These are phyloP conservation scores for Daedalea quercina DNA, from an alignment of 768 basidiomycete genomes.

Conservation along the genomic window DNA sequence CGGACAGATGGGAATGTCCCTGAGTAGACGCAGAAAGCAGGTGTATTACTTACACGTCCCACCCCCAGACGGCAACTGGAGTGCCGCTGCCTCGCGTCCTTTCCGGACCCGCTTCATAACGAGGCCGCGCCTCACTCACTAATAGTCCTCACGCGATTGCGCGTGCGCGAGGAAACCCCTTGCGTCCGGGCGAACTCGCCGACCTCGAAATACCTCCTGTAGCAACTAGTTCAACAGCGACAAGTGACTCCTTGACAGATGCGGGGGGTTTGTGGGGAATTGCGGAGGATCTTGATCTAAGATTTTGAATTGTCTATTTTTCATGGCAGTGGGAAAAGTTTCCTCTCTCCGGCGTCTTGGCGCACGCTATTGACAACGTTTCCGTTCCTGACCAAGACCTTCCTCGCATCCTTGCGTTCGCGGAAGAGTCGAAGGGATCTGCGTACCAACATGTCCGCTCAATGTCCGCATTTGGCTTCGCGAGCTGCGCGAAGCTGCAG, in stretches of 20 bases:
- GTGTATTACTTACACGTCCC: not conserved
- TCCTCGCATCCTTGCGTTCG: not conserved
- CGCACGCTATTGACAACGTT: not conserved
- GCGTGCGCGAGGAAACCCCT: too few species aligned
- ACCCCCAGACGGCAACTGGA: not conserved
- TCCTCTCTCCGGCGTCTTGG: too few species aligned
- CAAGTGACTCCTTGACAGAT: not conserved
- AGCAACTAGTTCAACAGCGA: not conserved
- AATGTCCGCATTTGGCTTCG: too few species aligned
- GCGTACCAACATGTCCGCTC: too few species aligned
- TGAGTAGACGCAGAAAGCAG: too few species aligned
- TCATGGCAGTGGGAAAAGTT: too few species aligned
- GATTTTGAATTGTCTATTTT: not conserved
- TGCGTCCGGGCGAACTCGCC: too few species aligned
- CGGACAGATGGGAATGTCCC: too few species aligned
- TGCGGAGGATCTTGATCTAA: not conserved
- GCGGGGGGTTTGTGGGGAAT: not conserved
- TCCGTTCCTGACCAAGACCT: not conserved
- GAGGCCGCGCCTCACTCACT: not conserved
- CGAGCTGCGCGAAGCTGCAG: too few species aligned
- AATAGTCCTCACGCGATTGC: not conserved
- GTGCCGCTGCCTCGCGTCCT: not conserved
- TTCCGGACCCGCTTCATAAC: not conserved
- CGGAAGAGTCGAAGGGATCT: too few species aligned
- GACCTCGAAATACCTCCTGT: too few species aligned